These are phyloP conservation scores for Yamadazyma mexicana DNA, from an alignment of 1,139 yeast species.

Conservation along the genomic window DNA sequence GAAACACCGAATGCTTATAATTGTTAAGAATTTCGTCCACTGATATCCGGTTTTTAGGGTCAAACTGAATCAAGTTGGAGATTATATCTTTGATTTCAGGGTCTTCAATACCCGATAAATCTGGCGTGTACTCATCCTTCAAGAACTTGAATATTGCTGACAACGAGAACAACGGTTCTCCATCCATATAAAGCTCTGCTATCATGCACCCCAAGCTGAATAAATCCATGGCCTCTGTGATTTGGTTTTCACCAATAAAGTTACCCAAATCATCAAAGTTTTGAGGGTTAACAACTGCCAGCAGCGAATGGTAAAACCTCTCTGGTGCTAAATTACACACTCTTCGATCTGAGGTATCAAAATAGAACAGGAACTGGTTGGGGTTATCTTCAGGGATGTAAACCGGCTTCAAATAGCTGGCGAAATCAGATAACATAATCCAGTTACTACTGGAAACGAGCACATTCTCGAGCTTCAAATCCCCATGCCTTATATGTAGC, in stretches of 20 bases:
- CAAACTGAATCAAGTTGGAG: constrained; percentile 57
- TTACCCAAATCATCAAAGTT: constrained; percentile 30
- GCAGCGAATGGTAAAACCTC: constrained; percentile 58
- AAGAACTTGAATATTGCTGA: constrained; percentile 86
- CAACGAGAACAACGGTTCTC: constrained; percentile 80
- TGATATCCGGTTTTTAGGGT: constrained; percentile 60
- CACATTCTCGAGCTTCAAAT: constrained; percentile 85
- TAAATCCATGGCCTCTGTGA: constrained; percentile 78
- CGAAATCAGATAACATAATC: constrained; percentile 80
- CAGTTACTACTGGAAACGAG: constrained; percentile 89
- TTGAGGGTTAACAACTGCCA: too few relatives aligned
- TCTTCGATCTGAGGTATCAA: constrained; percentile 85
- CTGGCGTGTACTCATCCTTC: constrained; percentile 65
- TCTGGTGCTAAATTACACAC: constrained; percentile 95
- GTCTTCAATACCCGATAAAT: constrained; percentile 55
- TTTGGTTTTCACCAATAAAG: constrained; percentile 24
- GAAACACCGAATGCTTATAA: constrained; percentile 58
- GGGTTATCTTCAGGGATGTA: constrained; percentile 92
- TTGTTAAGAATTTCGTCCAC: constrained; percentile 55
- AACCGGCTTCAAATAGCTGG: constrained; percentile 74
- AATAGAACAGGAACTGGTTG: constrained; percentile 87
- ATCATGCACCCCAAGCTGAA: constrained; percentile 89
- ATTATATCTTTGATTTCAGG: constrained; percentile 53
- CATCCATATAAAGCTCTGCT: constrained; percentile 86
- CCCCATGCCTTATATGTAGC: constrained; percentile 75